Evolutionary conservation across 306 rosid species (phyloP), one percentile per base, ranked within the genome.

Genomic region (Begonia masoniana): DNA sequence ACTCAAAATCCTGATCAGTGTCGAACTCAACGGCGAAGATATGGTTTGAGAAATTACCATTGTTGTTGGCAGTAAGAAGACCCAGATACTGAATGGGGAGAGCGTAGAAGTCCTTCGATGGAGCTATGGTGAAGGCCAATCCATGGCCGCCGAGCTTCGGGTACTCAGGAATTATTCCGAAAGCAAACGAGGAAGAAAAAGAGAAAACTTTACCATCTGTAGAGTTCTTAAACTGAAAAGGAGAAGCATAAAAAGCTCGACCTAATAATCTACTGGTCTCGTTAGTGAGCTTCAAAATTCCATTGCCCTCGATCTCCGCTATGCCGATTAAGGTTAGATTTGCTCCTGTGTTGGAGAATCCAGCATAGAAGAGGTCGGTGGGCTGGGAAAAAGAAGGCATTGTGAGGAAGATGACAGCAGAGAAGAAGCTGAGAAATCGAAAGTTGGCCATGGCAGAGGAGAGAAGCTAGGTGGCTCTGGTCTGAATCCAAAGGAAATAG

Each of bases 71-170:
- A 11, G 83, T 87, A 5, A 83, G 63, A 12, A 87, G 76, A 3
- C 96, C 96, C 13, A 87, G 77, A 55, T 83, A 87, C 69, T 87
- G 96, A 51, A 85, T 81, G 9, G 96, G 96, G 0, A 76, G 63
- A 56, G 85, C 82, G 9, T 71, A 59, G 55, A 76, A 76, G 55
- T 62, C 74, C 49, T 59, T 78, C n/a, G 91, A 45, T 1, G 79
- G 46, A 10, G 74, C 70, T 3, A 87, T 64, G 9, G 94, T 51
- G 60, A 87, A 87, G 51, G 94, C 94, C 15, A 87, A 10, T 61
- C 96, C 96, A 54, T 87, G 96, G 50, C 96, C 96, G 50, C 96
- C 96, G 11, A 87, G 91, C 51, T 68, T 78, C 2, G 91, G 91
- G 55, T 83, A 87, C 71, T 87, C 83, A 10, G 96, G 94, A 15